phyloP scores from a whole-genome alignment of 805 yeast genomes.

The Scheffersomyces lignosus region DNA sequence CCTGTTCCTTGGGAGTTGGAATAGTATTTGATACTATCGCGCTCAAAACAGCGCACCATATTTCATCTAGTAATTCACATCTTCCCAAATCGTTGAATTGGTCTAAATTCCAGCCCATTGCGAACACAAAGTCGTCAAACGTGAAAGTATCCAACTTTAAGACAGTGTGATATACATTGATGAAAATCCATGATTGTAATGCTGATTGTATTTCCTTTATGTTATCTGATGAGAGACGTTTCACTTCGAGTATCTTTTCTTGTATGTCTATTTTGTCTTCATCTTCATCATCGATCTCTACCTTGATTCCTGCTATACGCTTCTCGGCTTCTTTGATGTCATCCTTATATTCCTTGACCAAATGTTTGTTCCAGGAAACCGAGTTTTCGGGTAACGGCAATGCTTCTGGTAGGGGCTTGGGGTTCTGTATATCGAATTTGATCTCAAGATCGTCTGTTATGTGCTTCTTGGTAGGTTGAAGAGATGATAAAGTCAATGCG shows the following conservation, averaged over 20 bases:
- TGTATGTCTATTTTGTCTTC: slow-evolving; percentile 1
- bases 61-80: slow-evolving; percentile 59
- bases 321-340: slow-evolving; percentile 3
- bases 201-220: slow-evolving; percentile 39
- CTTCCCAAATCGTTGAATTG: slow-evolving; percentile 42
- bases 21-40: slow-evolving; percentile 48
- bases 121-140: slow-evolving; percentile 73
- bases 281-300: neutral
- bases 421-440: slow-evolving; percentile 32
- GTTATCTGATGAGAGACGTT: slow-evolving; percentile 8
- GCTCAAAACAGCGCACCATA: slow-evolving; percentile 65
- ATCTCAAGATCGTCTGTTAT: slow-evolving; percentile 30
- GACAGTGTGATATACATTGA: slow-evolving; percentile 67
- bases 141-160: slow-evolving; percentile 70
- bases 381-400: slow-evolving; percentile 28
- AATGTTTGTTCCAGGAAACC: slow-evolving; percentile 15
- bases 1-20: slow-evolving; percentile 24
- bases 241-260: slow-evolving; percentile 9
- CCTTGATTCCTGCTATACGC: too few relatives aligned
- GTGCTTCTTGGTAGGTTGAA: slow-evolving; percentile 30
- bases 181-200: slow-evolving; percentile 72
- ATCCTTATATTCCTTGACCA: slow-evolving; percentile 10
- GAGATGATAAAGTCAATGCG: slow-evolving; percentile 4
- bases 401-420: slow-evolving; percentile 22
- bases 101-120: slow-evolving; percentile 46